phyloP scores from a whole-genome alignment of 2,329 filamentous ascomycete species.

The Apiospora malaysiana region DNA sequence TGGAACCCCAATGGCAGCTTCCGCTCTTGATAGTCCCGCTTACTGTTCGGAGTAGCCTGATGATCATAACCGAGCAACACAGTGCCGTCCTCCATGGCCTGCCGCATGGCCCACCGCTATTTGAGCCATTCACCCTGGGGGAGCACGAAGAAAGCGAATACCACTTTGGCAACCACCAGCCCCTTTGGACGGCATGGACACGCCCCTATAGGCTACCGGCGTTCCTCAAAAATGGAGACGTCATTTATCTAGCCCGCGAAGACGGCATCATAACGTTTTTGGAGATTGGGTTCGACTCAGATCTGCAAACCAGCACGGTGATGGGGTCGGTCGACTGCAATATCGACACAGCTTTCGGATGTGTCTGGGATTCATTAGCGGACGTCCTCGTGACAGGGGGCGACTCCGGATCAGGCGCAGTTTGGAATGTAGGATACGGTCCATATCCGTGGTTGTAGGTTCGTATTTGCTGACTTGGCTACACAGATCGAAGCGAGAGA shows the following conservation, averaged over 20 bases:
- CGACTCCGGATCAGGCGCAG: slow-evolving; percentile 76
- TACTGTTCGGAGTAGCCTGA: slow-evolving; percentile 72
- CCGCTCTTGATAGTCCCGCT: slow-evolving; percentile 76
- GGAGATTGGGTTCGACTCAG: slow-evolving; percentile 63
- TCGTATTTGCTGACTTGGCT: neutral
- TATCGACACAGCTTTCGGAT: slow-evolving; percentile 82
- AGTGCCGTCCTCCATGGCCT: slow-evolving; percentile 57
- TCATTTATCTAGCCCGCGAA: slow-evolving; percentile 85
- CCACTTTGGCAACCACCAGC: slow-evolving; percentile 53
- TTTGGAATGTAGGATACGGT: slow-evolving; percentile 67
- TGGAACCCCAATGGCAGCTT: slow-evolving; percentile 60
- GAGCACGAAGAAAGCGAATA: slow-evolving; percentile 49
- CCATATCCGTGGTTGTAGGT: neutral
- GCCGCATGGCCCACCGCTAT: slow-evolving; percentile 56
- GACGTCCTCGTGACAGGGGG: slow-evolving; percentile 85
- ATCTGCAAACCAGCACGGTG: slow-evolving; percentile 59
- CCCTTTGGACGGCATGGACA: slow-evolving; percentile 85
- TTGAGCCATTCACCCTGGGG: slow-evolving; percentile 51
- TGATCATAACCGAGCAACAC: slow-evolving; percentile 70
- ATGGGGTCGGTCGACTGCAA: slow-evolving; percentile 74
- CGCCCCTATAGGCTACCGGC: slow-evolving; percentile 71
- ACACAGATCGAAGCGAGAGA: slow-evolving; percentile 60
- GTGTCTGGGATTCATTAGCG: slow-evolving; percentile 70
- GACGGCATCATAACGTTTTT: slow-evolving; percentile 81
- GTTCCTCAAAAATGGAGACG: slow-evolving; percentile 71